Percentiles rank a stretch among this genome's conserved stretches.
phyloP scores from a whole-genome alignment of 495 filamentous ascomycete species.

The Massariosphaeria phaeospora region DNA sequence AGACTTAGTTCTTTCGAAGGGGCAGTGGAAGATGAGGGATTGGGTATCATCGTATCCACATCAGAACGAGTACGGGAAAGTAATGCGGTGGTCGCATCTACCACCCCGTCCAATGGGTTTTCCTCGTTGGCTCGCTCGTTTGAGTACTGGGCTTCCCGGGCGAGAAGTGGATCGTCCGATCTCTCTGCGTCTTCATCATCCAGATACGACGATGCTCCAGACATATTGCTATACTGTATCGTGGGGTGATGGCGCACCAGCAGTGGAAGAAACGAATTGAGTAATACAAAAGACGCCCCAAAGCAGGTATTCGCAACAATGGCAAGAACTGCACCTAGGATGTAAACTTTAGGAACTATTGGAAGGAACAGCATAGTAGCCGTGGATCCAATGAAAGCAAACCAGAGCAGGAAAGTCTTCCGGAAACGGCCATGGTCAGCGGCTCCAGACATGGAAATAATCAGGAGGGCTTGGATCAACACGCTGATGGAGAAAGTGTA shows the following conservation, averaged over 20 bases:
- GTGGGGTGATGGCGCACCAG: constrained; percentile 44
- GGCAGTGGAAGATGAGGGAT: constrained; percentile 18
- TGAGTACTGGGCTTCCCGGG: constrained; percentile 15
- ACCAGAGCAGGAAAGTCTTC: constrained; percentile 76
- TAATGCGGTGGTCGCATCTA: constrained; percentile 36
- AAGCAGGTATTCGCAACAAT: constrained; percentile 82
- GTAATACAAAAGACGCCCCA: constrained; percentile 44
- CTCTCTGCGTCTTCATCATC: constrained; percentile 17
- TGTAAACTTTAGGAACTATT: constrained; percentile 64
- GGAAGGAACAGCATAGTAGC: constrained; percentile 86
- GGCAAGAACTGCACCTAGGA: constrained; percentile 76
- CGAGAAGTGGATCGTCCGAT: constrained; percentile 9
- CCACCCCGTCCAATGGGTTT: constrained; percentile 19
- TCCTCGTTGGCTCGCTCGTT: constrained; percentile 26
- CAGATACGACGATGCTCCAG: constrained; percentile 12
- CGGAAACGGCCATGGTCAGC: constrained; percentile 93
- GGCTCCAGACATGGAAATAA: constrained; percentile 92
- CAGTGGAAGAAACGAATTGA: constrained; percentile 47
- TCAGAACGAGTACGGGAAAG: constrained; percentile 20
- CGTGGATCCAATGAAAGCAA: constrained; percentile 74
- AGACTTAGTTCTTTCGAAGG: constrained; percentile 38
- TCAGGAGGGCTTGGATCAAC: constrained; percentile 77
- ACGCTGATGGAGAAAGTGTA: constrained; percentile 96
- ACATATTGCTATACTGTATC: constrained; percentile 23
- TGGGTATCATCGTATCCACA: constrained; percentile 25